phyloP scores from a whole-genome alignment of 2,329 filamentous ascomycete genomes.

The Claviceps fusiformis region DNA sequence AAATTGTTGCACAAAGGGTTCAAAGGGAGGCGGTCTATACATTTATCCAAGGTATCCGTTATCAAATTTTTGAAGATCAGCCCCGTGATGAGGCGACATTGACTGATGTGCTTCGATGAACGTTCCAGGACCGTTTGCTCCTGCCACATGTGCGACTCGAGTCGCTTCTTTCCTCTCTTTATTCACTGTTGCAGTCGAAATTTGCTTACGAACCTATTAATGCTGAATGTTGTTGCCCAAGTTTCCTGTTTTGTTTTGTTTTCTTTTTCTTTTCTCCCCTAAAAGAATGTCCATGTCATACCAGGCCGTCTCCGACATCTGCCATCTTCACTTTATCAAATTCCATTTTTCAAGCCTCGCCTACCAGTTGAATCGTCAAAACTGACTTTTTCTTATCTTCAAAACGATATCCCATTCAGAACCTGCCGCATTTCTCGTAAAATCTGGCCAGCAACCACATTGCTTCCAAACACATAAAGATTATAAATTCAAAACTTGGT shows the following conservation, averaged over 20 bases:
- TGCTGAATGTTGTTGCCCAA: background rate
- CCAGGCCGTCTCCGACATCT: background rate
- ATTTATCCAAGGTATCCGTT: background rate
- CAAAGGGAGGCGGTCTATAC: background rate
- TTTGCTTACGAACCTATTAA: background rate
- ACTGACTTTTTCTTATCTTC: background rate
- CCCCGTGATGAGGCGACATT: background rate
- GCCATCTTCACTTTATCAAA: background rate
- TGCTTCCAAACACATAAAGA: background rate
- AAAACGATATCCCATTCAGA: background rate
- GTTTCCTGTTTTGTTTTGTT: background rate
- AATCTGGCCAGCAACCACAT: too few relatives aligned
- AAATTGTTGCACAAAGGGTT: background rate
- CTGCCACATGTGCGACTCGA: constrained; percentile 4
- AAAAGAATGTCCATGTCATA: background rate
- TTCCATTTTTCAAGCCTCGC: background rate
- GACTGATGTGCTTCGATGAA: background rate
- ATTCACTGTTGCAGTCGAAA: background rate
- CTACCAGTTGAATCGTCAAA: background rate
- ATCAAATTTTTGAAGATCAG: background rate
- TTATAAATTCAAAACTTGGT: background rate
- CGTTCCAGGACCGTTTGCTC: background rate
- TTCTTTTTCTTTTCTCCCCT: background rate
- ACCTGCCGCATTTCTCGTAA: background rate
- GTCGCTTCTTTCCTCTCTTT: background rate